A percentile compares a stretch with the other conserved stretches of the same genome.
Conservation (phyloP, 2,329 filamentous ascomycete species). For the Juglanconis oblonga region DNA sequence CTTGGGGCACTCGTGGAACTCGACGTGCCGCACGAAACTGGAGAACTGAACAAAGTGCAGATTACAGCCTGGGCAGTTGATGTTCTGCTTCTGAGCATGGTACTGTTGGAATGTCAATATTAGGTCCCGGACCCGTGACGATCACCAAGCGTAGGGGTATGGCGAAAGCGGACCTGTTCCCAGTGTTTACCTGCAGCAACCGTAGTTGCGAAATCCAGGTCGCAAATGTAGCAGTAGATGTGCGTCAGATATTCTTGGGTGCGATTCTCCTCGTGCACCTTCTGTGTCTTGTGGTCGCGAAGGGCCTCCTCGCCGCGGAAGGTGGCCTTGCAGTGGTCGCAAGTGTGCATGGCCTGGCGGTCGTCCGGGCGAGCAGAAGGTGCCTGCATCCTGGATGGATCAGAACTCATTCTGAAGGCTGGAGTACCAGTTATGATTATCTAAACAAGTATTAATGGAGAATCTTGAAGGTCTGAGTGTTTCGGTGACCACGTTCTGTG, state of each 20-base stretch:
- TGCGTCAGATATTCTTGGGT: slow-evolving; percentile 19
- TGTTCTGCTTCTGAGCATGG: slow-evolving; percentile 37
- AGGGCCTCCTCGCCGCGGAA: slow-evolving; percentile 22
- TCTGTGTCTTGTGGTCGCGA: slow-evolving; percentile 26
- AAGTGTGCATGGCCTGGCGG: not conserved
- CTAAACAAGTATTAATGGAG: no score
- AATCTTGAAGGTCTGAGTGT: no score
- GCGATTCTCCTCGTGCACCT: slow-evolving; percentile 19
- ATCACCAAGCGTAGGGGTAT: no score
- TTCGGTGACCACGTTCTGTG: no score
- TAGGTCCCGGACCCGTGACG: not conserved
- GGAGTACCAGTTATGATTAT: no score
- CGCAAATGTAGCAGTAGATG: slow-evolving; percentile 38
- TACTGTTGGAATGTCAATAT: slow-evolving; percentile 23
- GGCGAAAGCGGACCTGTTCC: slow-evolving; percentile 28
- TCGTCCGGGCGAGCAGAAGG: no score
- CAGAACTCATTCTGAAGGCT: no score
- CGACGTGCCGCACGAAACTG: slow-evolving; percentile 43
- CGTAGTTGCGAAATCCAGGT: slow-evolving; percentile 32
- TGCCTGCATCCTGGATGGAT: no score
- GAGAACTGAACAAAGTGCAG: slow-evolving; percentile 35
- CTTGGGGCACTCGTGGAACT: slow-evolving; percentile 35
- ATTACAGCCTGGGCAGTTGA: slow-evolving; percentile 47
- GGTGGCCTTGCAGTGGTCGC: slow-evolving; percentile 16
- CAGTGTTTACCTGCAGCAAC: slow-evolving; percentile 32